phyloP scores from a whole-genome alignment of 345 rosid genomes.

The Melaleuca alternifolia region DNA sequence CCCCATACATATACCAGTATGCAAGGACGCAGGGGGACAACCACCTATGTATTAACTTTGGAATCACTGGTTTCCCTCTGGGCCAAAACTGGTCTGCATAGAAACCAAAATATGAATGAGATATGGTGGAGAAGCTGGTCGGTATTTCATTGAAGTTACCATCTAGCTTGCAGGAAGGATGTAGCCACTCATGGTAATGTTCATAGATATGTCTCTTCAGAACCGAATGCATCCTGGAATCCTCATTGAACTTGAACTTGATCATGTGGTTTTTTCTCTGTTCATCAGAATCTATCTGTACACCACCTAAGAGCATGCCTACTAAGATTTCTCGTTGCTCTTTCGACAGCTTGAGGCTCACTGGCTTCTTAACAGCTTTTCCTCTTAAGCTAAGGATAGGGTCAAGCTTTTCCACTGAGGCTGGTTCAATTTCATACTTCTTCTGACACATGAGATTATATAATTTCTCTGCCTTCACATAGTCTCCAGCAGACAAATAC shows the following conservation, averaged over 20 bases:
- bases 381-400: constrained; percentile 38
- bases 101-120: constrained; percentile 57
- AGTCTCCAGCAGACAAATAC: constrained; percentile 44
- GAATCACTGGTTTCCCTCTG: constrained; percentile 41
- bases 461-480: constrained; percentile 47
- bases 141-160: constrained; percentile 28
- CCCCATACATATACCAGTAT: constrained; percentile 83
- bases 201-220: constrained; percentile 53
- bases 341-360: constrained; percentile 57
- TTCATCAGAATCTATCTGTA: constrained; percentile 55
- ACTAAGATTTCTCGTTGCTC: constrained; percentile 76
- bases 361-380: constrained; percentile 44
- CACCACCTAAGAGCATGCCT: constrained; percentile 81
- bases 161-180: constrained; percentile 29
- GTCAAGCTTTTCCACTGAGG: constrained; percentile 55
- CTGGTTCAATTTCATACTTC: constrained; percentile 46
- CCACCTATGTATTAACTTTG: constrained; percentile 89
- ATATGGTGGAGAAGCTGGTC: constrained; percentile 33
- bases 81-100: constrained; percentile 75
- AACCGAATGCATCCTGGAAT: constrained; percentile 29
- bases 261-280: constrained; percentile 44
- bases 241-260: constrained; percentile 51
- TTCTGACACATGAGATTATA: constrained; percentile 63
- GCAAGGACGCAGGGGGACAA: constrained; percentile 62
- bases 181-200: constrained; percentile 66